Evolutionary conservation across 805 yeast genomes (phyloP).

Genomic region (Sugiyamaella qingdaonensis): DNA sequence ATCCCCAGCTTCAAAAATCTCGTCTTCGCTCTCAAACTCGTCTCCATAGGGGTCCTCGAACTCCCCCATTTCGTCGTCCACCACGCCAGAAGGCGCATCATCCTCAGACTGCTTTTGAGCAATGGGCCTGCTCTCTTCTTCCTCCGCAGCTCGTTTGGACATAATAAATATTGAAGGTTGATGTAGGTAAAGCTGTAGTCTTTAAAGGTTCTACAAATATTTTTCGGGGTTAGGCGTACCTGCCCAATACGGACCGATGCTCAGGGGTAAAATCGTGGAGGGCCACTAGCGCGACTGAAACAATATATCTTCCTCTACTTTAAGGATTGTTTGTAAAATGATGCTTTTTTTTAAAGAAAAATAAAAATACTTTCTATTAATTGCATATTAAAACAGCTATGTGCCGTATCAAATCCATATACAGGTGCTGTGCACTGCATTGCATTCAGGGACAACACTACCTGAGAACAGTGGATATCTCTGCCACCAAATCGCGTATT

Average conservation of each 20-base stretch:
- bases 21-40: conserved; percentile 86
- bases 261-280: background rate
- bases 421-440: too few relatives aligned
- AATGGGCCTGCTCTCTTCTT: conserved; percentile 28
- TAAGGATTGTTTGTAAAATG: too few relatives aligned
- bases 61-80: conserved; percentile 44
- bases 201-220: background rate
- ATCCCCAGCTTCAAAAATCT: conserved; percentile 68
- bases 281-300: too few relatives aligned
- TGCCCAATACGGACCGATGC: background rate
- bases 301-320: too few relatives aligned
- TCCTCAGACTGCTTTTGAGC: conserved; percentile 37
- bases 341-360: too few relatives aligned
- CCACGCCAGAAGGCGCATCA: conserved; percentile 36
- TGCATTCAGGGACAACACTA: background rate
- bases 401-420: too few relatives aligned
- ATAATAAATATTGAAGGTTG: conserved; percentile 26
- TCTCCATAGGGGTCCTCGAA: conserved; percentile 69
- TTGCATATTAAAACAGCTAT: background rate
- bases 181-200: background rate
- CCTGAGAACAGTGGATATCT: background rate
- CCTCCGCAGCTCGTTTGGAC: conserved; percentile 51
- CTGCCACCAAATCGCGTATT: background rate
- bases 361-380: too few relatives aligned
- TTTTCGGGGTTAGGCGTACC: conserved; percentile 1